These are phyloP conservation scores for Cucurbita moschata DNA, from an alignment of 306 rosid species.

Conservation along the genomic window DNA sequence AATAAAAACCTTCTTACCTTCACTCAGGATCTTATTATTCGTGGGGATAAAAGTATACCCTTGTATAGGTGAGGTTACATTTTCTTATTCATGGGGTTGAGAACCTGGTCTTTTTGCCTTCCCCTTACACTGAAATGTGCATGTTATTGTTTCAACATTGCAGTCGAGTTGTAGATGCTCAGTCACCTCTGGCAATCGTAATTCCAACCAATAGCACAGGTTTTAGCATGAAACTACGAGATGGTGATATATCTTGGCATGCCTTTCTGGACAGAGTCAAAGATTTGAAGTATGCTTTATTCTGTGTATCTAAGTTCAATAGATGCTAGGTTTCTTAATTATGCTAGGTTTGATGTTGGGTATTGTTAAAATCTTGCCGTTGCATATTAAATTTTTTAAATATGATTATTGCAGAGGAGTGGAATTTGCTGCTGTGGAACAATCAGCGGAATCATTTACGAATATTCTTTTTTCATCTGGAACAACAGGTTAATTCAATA, in stretches of 20 bases:
- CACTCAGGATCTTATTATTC: conserved; percentile 72
- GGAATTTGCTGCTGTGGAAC: conserved; percentile 63
- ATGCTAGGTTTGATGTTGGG: background rate
- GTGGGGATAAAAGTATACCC: conserved; percentile 74
- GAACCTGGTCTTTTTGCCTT: conserved; percentile 5
- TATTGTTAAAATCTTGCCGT: background rate
- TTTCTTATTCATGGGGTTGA: background rate
- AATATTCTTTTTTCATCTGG: conserved; percentile 93
- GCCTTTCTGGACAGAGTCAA: conserved; percentile 52
- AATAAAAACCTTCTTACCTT: background rate
- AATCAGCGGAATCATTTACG: conserved; percentile 49
- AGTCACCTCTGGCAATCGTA: conserved; percentile 66
- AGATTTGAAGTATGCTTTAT: conserved; percentile 42
- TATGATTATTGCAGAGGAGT: conserved; percentile 39
- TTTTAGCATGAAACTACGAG: conserved; percentile 51
- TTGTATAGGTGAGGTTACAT: conserved; percentile 57
- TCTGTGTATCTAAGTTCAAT: background rate
- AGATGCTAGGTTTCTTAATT: background rate
- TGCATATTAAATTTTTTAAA: background rate
- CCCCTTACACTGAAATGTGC: conserved; percentile 9
- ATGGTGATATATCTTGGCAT: conserved; percentile 67
- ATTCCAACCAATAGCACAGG: conserved; percentile 42
- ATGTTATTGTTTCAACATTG: conserved; percentile 28
- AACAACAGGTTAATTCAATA: conserved; percentile 55
- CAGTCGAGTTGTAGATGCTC: conserved; percentile 83